Evolutionary conservation across 2,329 filamentous ascomycete species (phyloP).

Genomic region (Acephala macrosclerotiorum): DNA sequence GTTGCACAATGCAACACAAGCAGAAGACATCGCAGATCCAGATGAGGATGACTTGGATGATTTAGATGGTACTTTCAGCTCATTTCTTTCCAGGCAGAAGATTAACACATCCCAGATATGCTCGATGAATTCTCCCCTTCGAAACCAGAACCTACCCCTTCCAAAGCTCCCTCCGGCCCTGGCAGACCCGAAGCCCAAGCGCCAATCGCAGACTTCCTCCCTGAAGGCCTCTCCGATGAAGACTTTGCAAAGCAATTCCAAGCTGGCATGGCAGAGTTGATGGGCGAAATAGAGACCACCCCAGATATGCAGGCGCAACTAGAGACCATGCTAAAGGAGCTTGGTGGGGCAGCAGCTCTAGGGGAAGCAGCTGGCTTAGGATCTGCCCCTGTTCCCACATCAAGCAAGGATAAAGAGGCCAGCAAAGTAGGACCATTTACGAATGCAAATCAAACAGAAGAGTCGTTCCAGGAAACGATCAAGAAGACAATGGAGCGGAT

Average conservation of each 20-base stretch:
- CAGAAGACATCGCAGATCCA: slow-evolving; percentile 78
- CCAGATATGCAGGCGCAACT: slow-evolving; percentile 81
- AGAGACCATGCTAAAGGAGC: slow-evolving; percentile 77
- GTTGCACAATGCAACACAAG: slow-evolving; percentile 24
- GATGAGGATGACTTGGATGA: slow-evolving; percentile 94
- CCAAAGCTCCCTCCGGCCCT: slow-evolving; percentile 48
- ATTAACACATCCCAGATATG: slow-evolving; percentile 67
- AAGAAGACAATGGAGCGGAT: slow-evolving; percentile 95
- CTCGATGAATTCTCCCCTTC: slow-evolving; percentile 86
- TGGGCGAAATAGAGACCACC: slow-evolving; percentile 73
- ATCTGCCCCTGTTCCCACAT: slow-evolving; percentile 30
- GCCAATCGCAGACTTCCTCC: slow-evolving; percentile 34
- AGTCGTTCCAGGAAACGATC: slow-evolving; percentile 91
- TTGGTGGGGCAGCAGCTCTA: slow-evolving; percentile 61
- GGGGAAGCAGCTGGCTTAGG: slow-evolving; percentile 39
- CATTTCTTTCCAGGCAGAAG: too few species aligned
- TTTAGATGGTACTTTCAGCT: slow-evolving; percentile 71
- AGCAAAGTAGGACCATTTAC: slow-evolving; percentile 19
- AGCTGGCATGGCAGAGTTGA: slow-evolving; percentile 84
- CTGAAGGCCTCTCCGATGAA: slow-evolving; percentile 66
- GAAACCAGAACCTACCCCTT: slow-evolving; percentile 54
- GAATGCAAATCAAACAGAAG: slow-evolving; percentile 52
- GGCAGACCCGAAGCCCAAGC: slow-evolving; percentile 28
- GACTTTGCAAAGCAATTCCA: slow-evolving; percentile 89
- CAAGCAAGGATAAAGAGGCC: slow-evolving; percentile 24